Base-by-base conservation (phyloP, 441 rosid genomes). In the Euphorbia corollata region DNA sequence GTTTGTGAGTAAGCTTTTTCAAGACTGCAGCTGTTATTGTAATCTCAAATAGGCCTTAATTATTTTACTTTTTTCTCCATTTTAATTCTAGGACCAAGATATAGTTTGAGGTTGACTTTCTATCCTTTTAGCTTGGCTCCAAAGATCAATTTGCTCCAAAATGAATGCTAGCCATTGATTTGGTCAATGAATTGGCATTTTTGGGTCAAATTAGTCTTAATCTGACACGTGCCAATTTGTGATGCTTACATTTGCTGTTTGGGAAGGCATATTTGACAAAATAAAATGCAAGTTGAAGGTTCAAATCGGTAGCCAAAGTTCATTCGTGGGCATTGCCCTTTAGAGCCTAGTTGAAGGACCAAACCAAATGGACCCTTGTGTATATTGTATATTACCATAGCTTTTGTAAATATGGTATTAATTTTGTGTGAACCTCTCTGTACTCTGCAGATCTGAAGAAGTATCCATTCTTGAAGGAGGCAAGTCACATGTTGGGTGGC, bases 401-500 rank as follows among this genome's bases (percentile, higher is more conserved):
- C 41, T 10, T 1, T 43, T 10, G 13, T 56, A 58, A 47, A 12
- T 54, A 48, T 48, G 60, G 27, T 16, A 27, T 59, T 68, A 12
- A 70, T 61, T 51, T 19, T 63, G 62, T 41, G 63, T 32, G 45
- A 41, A 23, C 24, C 57, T 18, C 11, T 18, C 16, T 67, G 61
- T 36, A 12, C 65, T 68, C 3, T 74, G 75, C 85, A 91, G 97
- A 79, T 77, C 6, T 68, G 64, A 85, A 85, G 64, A 85, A 85
- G 68, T 77, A 85, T 76, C 89, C 97, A 8, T 86, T 85, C 77
- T 73, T 85, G 73, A 89, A 88, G 75, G 78, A 82, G 73, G 87
- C 87, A 34, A 83, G 91, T 74, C 85, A 83, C 74, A 83, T 88
- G 90, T 70, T 90, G 85, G 90, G 92, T 43, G 75, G 83, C 47